phyloP scores from a whole-genome alignment of 345 rosid genomes.

The Trapa bicornis region DNA sequence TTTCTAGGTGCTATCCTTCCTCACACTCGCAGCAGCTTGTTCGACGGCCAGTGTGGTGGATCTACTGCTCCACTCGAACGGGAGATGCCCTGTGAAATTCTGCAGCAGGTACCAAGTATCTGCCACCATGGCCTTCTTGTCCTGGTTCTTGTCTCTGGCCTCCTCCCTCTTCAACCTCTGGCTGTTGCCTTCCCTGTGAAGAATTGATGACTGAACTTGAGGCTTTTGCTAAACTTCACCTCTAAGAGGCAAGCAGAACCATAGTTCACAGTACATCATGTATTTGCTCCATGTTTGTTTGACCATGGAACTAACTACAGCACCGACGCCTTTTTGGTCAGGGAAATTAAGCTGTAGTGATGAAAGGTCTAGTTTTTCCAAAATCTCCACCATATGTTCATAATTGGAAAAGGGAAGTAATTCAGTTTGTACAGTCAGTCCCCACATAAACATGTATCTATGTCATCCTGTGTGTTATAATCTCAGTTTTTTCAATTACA shows the following conservation, averaged over 20 bases:
- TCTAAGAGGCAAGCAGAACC: background rate
- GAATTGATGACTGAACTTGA: background rate
- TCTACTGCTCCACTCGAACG: conserved; percentile 34
- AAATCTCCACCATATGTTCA: background rate
- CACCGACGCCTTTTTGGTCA: background rate
- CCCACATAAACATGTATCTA: background rate
- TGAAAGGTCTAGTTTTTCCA: background rate
- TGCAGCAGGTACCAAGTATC: conserved; percentile 71
- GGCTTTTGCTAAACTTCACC: background rate
- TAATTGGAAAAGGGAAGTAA: background rate
- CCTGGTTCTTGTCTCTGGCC: conserved; percentile 66
- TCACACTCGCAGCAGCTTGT: conserved; percentile 67
- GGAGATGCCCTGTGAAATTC: conserved; percentile 34
- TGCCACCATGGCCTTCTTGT: conserved; percentile 79
- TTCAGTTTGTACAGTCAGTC: background rate
- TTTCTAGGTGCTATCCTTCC: conserved; percentile 47
- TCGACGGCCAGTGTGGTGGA: conserved; percentile 75
- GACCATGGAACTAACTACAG: background rate
- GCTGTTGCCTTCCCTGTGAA: conserved; percentile 63
- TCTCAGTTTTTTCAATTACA: too few relatives aligned
- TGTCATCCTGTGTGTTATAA: background rate
- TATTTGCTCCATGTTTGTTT: background rate
- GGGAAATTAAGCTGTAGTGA: background rate
- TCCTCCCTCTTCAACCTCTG: conserved; percentile 81
- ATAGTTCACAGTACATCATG: background rate